Conservation (phyloP, 2,329 filamentous ascomycete genomes). For the Neopestalotiopsis sp. region DNA sequence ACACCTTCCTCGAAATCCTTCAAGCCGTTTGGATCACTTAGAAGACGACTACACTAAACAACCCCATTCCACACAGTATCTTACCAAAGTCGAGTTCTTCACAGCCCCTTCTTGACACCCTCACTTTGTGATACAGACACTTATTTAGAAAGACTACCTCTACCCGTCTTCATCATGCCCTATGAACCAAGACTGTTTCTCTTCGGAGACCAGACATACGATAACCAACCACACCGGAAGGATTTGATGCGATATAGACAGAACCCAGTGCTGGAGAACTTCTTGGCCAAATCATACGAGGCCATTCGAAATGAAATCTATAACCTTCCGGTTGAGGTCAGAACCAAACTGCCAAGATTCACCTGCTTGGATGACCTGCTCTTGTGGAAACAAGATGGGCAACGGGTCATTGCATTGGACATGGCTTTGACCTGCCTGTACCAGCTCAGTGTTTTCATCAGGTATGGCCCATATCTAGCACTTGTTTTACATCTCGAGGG, state of each 20-base stretch:
- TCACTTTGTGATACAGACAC: not conserved
- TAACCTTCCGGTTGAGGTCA: conserved; percentile 22
- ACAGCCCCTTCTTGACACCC: not conserved
- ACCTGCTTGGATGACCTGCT: conserved; percentile 28
- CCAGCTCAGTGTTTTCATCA: conserved; percentile 27
- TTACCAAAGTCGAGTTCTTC: too few species aligned
- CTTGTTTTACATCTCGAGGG: not conserved
- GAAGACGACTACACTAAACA: too few species aligned
- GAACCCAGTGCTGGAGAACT: conserved; percentile 24
- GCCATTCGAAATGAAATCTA: conserved; percentile 25
- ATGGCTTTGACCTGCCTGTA: conserved; percentile 30
- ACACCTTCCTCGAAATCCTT: too few species aligned
- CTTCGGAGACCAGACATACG: conserved; percentile 30
- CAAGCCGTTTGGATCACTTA: too few species aligned
- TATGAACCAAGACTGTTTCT: conserved; percentile 23
- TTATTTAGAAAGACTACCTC: not conserved
- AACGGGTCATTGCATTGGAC: conserved; percentile 28
- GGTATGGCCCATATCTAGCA: conserved; percentile 16
- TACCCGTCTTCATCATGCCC: conserved; percentile 9
- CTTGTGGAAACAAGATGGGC: conserved; percentile 25
- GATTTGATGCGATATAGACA: conserved; percentile 21
- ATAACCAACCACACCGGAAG: conserved; percentile 24
- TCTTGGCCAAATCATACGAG: conserved; percentile 25
- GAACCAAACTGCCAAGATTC: conserved; percentile 27
- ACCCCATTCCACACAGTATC: too few species aligned